phyloP scores from a whole-genome alignment of 1,284 basidiomycete genomes.

The Trametes pubescens region DNA sequence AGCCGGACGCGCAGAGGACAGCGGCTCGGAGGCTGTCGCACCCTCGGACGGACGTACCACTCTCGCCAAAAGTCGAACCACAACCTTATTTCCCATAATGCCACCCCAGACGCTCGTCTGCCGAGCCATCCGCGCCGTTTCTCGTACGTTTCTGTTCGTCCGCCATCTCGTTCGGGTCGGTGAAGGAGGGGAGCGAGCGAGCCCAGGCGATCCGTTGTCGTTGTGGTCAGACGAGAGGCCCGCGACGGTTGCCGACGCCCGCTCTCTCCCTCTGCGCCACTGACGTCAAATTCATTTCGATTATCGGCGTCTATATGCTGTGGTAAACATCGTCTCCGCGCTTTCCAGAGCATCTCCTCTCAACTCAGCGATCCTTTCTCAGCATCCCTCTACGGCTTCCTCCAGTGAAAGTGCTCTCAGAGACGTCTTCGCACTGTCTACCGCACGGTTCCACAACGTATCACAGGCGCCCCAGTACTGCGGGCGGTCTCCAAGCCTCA shows the following conservation, averaged over 20 bases:
- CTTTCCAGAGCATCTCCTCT: not conserved
- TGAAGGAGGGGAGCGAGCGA: not conserved
- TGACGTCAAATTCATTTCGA: conserved; percentile 1
- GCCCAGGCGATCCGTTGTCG: not conserved
- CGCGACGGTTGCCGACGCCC: not conserved
- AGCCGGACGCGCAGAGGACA: not conserved
- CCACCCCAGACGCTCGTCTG: conserved; percentile 1
- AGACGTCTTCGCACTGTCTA: not conserved
- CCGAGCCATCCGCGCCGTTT: not conserved
- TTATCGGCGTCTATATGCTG: not conserved
- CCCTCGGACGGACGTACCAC: conserved; percentile 1
- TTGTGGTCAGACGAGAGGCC: not conserved
- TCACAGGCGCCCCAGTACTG: not conserved
- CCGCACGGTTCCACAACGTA: not conserved
- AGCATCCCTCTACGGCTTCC: not conserved
- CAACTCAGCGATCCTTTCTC: not conserved
- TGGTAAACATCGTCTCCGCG: not conserved
- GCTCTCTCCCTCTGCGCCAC: not conserved
- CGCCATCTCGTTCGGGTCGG: conserved; percentile 1
- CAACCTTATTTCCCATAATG: conserved; percentile 21
- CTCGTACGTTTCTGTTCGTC: conserved; percentile 14
- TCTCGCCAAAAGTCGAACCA: conserved; percentile 23
- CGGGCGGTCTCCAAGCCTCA: not conserved
- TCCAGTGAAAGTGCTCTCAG: not conserved
- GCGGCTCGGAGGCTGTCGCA: not conserved